A percentile compares a stretch with the other conserved stretches of the same genome.
Evolutionary conservation across 805 yeast genomes (phyloP).

Genomic region (Wickerhamiella shivajii): DNA sequence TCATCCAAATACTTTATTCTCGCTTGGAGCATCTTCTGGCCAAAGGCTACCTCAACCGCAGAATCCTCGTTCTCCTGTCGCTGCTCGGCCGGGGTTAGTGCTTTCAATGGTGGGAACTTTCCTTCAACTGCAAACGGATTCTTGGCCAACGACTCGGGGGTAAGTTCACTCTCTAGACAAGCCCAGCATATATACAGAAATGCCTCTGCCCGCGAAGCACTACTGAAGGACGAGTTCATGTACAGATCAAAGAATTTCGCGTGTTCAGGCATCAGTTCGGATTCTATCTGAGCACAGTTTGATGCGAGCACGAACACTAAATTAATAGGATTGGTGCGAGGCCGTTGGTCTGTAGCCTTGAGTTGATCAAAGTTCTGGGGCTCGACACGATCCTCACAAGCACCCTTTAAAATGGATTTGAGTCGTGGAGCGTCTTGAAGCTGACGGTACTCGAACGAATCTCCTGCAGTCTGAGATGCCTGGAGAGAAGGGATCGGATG

Average conservation of each 20-base stretch:
- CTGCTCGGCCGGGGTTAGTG: constrained; percentile 20
- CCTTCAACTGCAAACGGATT: constrained; percentile 46
- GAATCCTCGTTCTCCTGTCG: constrained; percentile 32
- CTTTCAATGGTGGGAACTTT: constrained; percentile 27
- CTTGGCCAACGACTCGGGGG: constrained; percentile 32
- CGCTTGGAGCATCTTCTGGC: constrained; percentile 28
- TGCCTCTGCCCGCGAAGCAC: constrained; percentile 52
- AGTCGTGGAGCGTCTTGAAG: constrained; percentile 90
- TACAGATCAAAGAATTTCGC: constrained; percentile 38
- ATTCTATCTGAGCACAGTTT: constrained; percentile 36
- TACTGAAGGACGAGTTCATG: constrained; percentile 43
- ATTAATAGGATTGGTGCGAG: constrained; percentile 59
- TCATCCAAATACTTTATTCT: constrained; percentile 26
- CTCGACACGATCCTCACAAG: constrained; percentile 52
- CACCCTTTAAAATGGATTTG: constrained; percentile 77
- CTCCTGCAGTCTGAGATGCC: constrained; percentile 38
- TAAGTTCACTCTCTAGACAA: constrained; percentile 58
- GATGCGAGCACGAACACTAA: constrained; percentile 61
- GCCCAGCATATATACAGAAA: constrained; percentile 76
- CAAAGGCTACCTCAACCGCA: constrained; percentile 31
- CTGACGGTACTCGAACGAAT: constrained; percentile 39
- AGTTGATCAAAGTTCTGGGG: constrained; percentile 12
- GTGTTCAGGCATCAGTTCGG: constrained; percentile 23
- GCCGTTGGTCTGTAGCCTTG: constrained; percentile 12
- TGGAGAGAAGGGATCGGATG: constrained; percentile 89